These are phyloP conservation scores for Pyrenula massariospora DNA, from an alignment of 495 filamentous ascomycete genomes.

Conservation along the genomic window DNA sequence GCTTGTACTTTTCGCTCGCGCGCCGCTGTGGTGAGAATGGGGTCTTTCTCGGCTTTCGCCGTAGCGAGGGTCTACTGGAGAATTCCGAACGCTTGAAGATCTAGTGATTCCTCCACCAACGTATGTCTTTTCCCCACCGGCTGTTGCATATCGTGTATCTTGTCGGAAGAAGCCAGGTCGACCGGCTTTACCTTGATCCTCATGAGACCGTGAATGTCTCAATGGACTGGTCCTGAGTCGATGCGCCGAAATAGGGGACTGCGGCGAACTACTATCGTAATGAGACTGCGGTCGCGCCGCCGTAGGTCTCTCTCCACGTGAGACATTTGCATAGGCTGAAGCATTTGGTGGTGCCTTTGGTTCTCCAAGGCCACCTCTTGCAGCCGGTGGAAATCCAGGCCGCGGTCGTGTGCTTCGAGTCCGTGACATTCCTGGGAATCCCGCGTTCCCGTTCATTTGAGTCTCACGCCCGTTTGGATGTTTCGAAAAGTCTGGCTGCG, in stretches of 20 bases:
- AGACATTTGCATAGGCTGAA: conserved; percentile 34
- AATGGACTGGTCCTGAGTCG: conserved; percentile 30
- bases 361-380: conserved; percentile 40
- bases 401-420: conserved; percentile 35
- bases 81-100: conserved; percentile 32
- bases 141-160: conserved; percentile 57
- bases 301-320: conserved; percentile 23
- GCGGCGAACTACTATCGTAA: conserved; percentile 7
- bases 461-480: neutral
- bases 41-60: conserved; percentile 16
- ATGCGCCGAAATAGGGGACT: conserved; percentile 17
- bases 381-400: conserved; percentile 40
- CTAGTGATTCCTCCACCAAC: conserved; percentile 33
- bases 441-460: neutral
- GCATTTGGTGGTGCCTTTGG: conserved; percentile 36
- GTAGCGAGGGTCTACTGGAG: conserved; percentile 18
- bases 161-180: conserved; percentile 34
- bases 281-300: conserved; percentile 11
- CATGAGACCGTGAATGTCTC: conserved; percentile 7
- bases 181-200: conserved; percentile 1
- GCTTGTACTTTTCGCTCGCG: conserved; percentile 26
- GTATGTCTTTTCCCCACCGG: conserved; percentile 59
- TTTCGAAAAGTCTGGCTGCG: conserved; percentile 8
- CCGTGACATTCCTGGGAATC: conserved; percentile 19
- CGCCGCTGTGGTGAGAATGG: conserved; percentile 19